phyloP scores from a whole-genome alignment of 176 grass and related monocot species.

The Neostapfia colusana region DNA sequence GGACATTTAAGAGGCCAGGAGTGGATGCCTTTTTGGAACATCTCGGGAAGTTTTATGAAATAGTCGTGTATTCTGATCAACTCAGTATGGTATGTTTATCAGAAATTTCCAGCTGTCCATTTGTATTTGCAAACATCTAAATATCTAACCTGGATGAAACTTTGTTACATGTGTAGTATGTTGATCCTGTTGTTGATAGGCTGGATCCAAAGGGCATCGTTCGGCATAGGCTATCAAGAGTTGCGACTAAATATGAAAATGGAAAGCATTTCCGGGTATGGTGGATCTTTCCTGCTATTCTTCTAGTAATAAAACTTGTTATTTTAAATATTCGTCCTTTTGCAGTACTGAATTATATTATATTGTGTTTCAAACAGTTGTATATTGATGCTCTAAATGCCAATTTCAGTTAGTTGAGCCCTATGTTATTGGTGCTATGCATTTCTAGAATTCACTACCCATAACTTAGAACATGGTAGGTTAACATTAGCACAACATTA shows the following conservation, averaged over 20 bases:
- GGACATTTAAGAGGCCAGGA: conserved; percentile 96
- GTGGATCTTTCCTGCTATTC: conserved; percentile 26
- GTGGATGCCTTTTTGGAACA: conserved; percentile 97
- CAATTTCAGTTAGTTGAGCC: neutral
- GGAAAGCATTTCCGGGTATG: conserved; percentile 95
- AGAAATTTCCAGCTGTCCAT: conserved; percentile 13
- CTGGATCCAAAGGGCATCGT: conserved; percentile 85
- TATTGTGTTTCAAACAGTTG: conserved; percentile 1
- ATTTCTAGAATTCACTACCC: conserved; percentile 12
- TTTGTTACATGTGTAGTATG: conserved; percentile 62
- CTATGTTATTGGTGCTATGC: conserved; percentile 3
- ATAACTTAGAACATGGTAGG: neutral
- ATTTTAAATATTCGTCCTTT: conserved; percentile 8
- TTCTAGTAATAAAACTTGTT: conserved; percentile 19
- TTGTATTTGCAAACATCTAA: conserved; percentile 36
- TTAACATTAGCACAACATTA: neutral
- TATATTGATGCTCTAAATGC: conserved; percentile 3
- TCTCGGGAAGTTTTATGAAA: conserved; percentile 86
- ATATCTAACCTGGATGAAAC: conserved; percentile 32
- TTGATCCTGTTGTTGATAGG: conserved; percentile 95
- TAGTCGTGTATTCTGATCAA: conserved; percentile 98
- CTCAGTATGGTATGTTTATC: conserved; percentile 69
- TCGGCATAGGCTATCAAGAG: conserved; percentile 80
- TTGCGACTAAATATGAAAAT: conserved; percentile 83
- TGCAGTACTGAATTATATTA: neutral